Conservation (phyloP, 2,329 filamentous ascomycete genomes). For the Colletotrichum endophyticum region DNA sequence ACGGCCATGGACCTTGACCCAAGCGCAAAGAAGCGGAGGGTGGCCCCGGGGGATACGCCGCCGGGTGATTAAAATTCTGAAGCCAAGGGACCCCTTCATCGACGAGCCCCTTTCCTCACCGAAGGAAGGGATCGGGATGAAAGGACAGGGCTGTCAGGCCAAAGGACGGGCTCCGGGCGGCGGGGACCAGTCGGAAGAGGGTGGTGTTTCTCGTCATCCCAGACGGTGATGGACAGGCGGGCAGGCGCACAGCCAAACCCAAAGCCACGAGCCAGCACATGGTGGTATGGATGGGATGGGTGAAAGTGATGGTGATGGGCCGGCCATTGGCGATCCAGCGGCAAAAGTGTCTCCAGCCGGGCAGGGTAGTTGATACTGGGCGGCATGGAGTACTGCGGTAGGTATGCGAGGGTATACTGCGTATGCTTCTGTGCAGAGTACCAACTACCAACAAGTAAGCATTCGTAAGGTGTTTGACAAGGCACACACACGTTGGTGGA, state of each 20-base stretch:
- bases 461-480: background rate
- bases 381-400: background rate
- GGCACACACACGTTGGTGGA: background rate
- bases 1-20: background rate
- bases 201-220: slow-evolving; percentile 8
- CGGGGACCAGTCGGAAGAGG: slow-evolving; percentile 12
- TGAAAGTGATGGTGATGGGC: background rate
- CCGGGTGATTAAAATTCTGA: background rate
- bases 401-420: background rate
- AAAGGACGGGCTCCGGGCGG: background rate
- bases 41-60: background rate
- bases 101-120: background rate
- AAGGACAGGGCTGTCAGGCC: background rate
- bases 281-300: background rate
- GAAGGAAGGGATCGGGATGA: background rate
- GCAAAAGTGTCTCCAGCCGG: background rate
- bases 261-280: background rate
- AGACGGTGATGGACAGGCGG: background rate
- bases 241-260: background rate
- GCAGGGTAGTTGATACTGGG: background rate
- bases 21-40: background rate
- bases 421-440: background rate
- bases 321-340: background rate
- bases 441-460: background rate
- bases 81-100: background rate